Conservation (phyloP, 148 eudicot species). For the Fagopyrum esculentum region DNA sequence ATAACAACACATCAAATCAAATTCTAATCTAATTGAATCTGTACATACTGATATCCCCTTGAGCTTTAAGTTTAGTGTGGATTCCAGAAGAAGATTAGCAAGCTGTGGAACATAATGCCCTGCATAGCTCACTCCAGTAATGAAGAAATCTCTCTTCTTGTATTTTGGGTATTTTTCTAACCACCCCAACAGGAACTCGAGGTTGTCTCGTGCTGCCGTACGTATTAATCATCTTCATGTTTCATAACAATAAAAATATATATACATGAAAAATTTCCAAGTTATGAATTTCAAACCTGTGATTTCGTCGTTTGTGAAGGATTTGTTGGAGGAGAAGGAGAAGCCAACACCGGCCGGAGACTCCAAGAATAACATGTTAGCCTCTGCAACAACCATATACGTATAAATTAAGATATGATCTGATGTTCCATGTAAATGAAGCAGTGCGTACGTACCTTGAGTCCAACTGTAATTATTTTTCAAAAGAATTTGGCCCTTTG, state of each 20-base stretch:
- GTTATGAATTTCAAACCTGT: neutral
- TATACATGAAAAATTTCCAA: neutral
- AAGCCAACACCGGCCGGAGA: constrained; percentile 10
- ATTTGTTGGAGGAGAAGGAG: neutral
- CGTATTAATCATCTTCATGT: neutral
- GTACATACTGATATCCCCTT: constrained; percentile 9
- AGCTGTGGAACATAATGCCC: constrained; percentile 12
- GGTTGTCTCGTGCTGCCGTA: constrained; percentile 5
- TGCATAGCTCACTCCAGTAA: constrained; percentile 75
- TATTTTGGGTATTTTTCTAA: constrained; percentile 42
- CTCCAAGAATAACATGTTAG: constrained; percentile 13
- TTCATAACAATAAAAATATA: neutral
- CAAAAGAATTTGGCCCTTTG: neutral
- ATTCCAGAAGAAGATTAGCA: constrained; percentile 1
- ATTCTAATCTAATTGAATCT: neutral
- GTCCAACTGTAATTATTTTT: constrained; percentile 5
- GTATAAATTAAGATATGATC: neutral
- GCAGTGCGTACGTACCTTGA: neutral
- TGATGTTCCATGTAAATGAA: too few relatives aligned
- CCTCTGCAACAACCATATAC: neutral
- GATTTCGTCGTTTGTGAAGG: constrained; percentile 5
- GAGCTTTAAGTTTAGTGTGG: constrained; percentile 1
- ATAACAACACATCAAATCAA: neutral
- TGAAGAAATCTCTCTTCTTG: constrained; percentile 40
- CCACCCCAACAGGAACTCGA: constrained; percentile 56